These are phyloP conservation scores for Chytriomyces confervae DNA, from an alignment of 192 early-diverging fungal genomes.

Conservation along the genomic window DNA sequence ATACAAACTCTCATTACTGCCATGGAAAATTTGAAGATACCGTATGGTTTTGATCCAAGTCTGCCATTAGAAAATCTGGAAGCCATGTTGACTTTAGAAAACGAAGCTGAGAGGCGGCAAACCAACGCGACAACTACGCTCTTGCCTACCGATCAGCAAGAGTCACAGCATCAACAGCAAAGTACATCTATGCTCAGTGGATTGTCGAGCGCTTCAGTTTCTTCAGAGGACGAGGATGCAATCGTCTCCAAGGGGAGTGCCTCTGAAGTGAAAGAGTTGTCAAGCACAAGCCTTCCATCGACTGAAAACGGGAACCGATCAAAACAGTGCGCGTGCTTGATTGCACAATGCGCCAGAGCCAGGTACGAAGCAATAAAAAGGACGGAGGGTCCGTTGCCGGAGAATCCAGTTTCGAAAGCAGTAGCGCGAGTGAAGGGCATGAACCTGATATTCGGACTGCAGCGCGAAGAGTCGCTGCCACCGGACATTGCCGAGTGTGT, in stretches of 20 bases:
- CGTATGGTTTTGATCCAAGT: constrained; percentile 23
- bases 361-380: background rate
- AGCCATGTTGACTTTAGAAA: background rate
- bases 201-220: background rate
- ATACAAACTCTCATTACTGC: constrained; percentile 36
- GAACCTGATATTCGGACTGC: constrained; percentile 13
- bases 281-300: no score
- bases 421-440: background rate
- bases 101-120: background rate
- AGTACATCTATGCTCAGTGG: background rate
- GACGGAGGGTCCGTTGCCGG: background rate
- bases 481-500: constrained; percentile 14
- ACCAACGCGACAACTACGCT: background rate
- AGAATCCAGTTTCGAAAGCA: background rate
- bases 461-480: constrained; percentile 44
- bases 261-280: background rate
- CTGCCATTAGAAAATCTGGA: background rate
- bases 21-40: constrained; percentile 42
- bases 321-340: constrained; percentile 26
- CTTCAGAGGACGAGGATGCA: background rate
- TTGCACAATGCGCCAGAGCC: background rate
- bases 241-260: background rate
- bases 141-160: background rate
- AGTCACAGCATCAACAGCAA: background rate
- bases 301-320: background rate